Percentiles rank a stretch among this genome's conserved stretches.
Evolutionary conservation across 805 yeast species (phyloP).

Genomic region (Lipomyces starkeyi): DNA sequence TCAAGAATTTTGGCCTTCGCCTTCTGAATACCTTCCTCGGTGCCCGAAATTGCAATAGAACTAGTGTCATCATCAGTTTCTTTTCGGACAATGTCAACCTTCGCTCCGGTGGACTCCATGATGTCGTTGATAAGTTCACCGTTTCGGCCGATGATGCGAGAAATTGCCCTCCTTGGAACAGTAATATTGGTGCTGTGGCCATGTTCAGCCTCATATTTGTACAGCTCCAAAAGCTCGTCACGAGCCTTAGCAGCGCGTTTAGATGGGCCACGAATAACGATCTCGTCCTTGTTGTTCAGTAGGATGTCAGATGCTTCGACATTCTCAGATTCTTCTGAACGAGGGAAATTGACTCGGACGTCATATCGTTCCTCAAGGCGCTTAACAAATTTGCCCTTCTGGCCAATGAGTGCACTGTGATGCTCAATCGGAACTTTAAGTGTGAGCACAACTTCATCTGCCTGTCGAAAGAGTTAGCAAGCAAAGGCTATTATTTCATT

Average conservation of each 20-base stretch:
- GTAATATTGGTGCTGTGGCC: conserved; percentile 68
- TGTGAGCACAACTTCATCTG: conserved; percentile 75
- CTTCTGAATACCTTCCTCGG: conserved; percentile 72
- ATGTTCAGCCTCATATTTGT: conserved; percentile 85
- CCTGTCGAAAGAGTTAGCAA: conserved; percentile 40
- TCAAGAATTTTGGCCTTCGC: conserved; percentile 68
- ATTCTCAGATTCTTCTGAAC: conserved; percentile 41
- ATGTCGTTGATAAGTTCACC: conserved; percentile 86
- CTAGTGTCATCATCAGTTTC: conserved; percentile 56
- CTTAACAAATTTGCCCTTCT: conserved; percentile 77
- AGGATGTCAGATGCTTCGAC: conserved; percentile 28
- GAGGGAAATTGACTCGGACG: conserved; percentile 80
- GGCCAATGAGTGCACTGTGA: conserved; percentile 84
- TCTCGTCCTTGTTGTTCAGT: conserved; percentile 57
- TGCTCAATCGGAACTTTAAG: conserved; percentile 74
- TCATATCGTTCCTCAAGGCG: conserved; percentile 87
- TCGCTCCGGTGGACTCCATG: conserved; percentile 66
- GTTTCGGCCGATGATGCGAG: conserved; percentile 85
- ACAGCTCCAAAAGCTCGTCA: conserved; percentile 81
- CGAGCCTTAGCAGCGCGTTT: conserved; percentile 83
- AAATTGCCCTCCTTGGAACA: conserved; percentile 75
- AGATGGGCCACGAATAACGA: conserved; percentile 84
- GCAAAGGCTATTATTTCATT: background rate
- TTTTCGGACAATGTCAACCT: conserved; percentile 51
- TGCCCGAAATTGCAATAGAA: conserved; percentile 72